Conservation (phyloP, 768 basidiomycete genomes). For the Termitomyces sp. region DNA sequence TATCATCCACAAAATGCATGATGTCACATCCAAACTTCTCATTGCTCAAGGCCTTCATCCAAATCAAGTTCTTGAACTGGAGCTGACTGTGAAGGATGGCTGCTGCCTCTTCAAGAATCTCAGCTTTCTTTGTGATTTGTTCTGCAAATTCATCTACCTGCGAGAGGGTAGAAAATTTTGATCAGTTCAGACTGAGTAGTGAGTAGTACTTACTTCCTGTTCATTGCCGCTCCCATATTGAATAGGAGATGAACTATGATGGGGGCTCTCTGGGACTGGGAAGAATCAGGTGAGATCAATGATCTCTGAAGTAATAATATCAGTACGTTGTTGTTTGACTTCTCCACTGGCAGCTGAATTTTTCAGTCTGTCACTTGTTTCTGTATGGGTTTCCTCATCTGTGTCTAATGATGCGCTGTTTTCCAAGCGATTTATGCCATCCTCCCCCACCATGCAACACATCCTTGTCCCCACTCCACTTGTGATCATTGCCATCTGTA, state of each 20-base stretch:
- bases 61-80: background rate
- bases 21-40: background rate
- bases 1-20: background rate
- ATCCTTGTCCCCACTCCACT: background rate
- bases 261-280: background rate
- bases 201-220: background rate
- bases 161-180: background rate
- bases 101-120: background rate
- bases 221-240: background rate
- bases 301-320: background rate
- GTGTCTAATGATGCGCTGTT: background rate
- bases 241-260: background rate
- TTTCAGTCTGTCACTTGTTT: background rate
- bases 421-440: background rate
- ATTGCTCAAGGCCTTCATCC: background rate
- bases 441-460: background rate
- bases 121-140: background rate
- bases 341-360: background rate
- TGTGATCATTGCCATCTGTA: background rate
- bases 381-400: background rate
- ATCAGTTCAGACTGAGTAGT: too few relatives aligned
- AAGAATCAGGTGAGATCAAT: background rate
- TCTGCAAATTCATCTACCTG: background rate
- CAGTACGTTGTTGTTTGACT: background rate
- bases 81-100: background rate